A percentile compares a stretch with the other conserved stretches of the same genome.
Conservation (phyloP, 2,329 filamentous ascomycete species). For the Alternaria longipes region DNA sequence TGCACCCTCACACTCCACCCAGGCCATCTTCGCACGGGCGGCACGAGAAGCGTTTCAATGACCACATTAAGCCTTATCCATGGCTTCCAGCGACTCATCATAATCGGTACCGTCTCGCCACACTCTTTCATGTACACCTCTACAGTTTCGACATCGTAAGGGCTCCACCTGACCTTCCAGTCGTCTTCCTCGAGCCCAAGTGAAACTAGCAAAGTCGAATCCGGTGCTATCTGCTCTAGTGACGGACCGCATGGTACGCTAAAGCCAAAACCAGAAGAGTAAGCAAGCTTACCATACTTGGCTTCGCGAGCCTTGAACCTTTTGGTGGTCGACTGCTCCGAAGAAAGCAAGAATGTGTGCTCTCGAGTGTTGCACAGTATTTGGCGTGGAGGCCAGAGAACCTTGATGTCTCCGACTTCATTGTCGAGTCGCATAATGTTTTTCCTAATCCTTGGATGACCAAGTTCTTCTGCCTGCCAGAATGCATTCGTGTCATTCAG, state of each 20-base stretch:
- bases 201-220: constrained; percentile 45
- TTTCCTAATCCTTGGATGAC: constrained; percentile 24
- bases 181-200: constrained; percentile 47
- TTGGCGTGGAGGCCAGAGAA: constrained; percentile 52
- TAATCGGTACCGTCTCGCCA: constrained; percentile 21
- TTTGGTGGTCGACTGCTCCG: constrained; percentile 47
- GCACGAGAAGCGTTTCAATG: constrained; percentile 33
- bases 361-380: constrained; percentile 55
- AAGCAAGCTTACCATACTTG: constrained; percentile 48
- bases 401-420: background rate
- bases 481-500: constrained; percentile 54
- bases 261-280: constrained; percentile 48
- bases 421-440: constrained; percentile 29
- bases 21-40: constrained; percentile 38
- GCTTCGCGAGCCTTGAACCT: constrained; percentile 48
- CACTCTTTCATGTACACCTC: constrained; percentile 5
- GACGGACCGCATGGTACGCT: constrained; percentile 53
- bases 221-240: constrained; percentile 52
- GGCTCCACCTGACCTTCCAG: constrained; percentile 52
- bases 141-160: constrained; percentile 40
- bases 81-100: constrained; percentile 39
- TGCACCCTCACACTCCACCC: constrained; percentile 43
- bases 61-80: constrained; percentile 39
- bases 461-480: constrained; percentile 56
- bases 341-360: constrained; percentile 44